Base-by-base conservation (phyloP, 1,139 yeast genomes). In the Hyphopichia buzzinii region DNA sequence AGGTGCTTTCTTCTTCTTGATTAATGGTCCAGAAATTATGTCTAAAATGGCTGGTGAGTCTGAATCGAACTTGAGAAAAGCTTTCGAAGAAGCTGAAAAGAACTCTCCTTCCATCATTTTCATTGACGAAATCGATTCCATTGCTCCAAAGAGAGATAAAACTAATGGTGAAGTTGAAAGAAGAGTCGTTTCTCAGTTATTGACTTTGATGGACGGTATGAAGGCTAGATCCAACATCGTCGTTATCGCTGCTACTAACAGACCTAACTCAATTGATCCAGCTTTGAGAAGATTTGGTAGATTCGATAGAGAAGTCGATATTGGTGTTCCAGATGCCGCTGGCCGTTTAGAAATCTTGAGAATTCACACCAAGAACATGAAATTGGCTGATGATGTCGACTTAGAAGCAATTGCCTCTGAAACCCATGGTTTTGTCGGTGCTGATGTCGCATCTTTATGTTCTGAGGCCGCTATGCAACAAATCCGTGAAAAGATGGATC, bases 31-130 rank as follows among this genome's bases (percentile, higher is more conserved):
- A n/a, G 98, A 92, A 69, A 95, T 92, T 59, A 92, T 92, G 98
- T 89, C 97, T 39, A 92, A 92, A 71, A 92, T 92, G 99, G 98
- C 99, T 33, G 99, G 99, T 72, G 99, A 92, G 68, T 88, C 97
- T 16, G 99, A 92, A 71, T 86, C 96, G 30, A 92, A 92, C 57
- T 75, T 92, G 64, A 83, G 99, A 72, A 90, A 90, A 70, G 98
- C 98, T 4, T 92, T 92, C 55, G 99, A 92, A 67, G 98, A 92
- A 69, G 98, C 99, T 36, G 98, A 92, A 70, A 92, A 92, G 74
- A 89, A 94, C 63, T 92, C 97, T 13, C 98, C 98, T 21, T 81
- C 98, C 8, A 92, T 92, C 56, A 92, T 92, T 49, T 94, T 92
- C 69, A 92, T 92, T 56, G 99, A 92, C 69, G 99, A 92, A 71